Percentiles rank a stretch among this genome's conserved stretches.
Conservation (phyloP, 345 rosid species). For the Brassica napus region DNA sequence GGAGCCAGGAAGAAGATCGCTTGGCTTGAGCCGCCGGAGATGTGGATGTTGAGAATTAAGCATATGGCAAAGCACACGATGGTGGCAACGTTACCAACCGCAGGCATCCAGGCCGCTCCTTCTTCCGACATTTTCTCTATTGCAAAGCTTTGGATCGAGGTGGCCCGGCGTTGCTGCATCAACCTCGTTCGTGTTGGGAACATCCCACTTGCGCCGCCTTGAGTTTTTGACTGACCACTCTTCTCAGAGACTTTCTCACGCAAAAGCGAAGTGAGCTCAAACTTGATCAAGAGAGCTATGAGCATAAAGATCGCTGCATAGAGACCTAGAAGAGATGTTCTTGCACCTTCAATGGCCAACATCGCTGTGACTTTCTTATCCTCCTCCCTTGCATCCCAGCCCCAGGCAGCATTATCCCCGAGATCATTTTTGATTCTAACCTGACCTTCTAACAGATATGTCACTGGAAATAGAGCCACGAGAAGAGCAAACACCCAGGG, state of each 20-base stretch:
- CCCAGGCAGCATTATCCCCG: conserved; percentile 54
- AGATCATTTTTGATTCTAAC: conserved; percentile 73
- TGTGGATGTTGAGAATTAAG: conserved; percentile 76
- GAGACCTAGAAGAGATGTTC: conserved; percentile 96
- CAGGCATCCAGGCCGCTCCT: conserved; percentile 98
- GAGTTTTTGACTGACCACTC: conserved; percentile 55
- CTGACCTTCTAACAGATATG: conserved; percentile 94
- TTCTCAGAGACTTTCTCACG: conserved; percentile 81
- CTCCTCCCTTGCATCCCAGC: conserved; percentile 67
- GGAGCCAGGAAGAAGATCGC: conserved; percentile 98
- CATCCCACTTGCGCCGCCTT: conserved; percentile 47
- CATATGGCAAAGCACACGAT: conserved; percentile 95
- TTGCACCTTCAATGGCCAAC: conserved; percentile 96
- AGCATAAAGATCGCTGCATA: conserved; percentile 98
- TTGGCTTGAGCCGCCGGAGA: conserved; percentile 89
- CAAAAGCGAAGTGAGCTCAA: conserved; percentile 88
- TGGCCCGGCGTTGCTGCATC: conserved; percentile 88
- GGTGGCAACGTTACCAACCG: conserved; percentile 92
- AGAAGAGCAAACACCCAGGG: conserved; percentile 98
- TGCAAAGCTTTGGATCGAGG: conserved; percentile 69
- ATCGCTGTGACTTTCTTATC: conserved; percentile 76
- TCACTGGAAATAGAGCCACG: conserved; percentile 94
- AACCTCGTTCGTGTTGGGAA: conserved; percentile 80
- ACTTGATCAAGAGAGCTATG: conserved; percentile 89
- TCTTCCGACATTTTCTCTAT: conserved; percentile 92